Evolutionary conservation across 768 basidiomycete genomes (phyloP), one percentile per base, ranked within the genome.

Genomic region (Pholiota molesta): DNA sequence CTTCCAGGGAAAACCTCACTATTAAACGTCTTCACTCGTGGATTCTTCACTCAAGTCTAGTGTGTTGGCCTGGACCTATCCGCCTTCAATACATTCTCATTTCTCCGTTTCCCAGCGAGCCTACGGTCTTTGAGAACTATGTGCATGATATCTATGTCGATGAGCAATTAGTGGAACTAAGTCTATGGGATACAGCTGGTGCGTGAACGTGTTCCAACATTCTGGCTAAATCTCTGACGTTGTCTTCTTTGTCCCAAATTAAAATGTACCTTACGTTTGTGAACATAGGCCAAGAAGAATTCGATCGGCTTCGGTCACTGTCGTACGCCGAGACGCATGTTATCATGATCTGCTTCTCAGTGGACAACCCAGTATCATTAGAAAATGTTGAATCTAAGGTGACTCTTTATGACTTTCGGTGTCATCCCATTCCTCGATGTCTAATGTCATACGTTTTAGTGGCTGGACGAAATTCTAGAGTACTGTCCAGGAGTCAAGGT

Each of bases 151-250:
- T 96, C 58, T 82, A 83, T 66, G 86, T 97, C 28, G 95, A 98
- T 66, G 94, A 94, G 35, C 90, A 94, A 68, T 74, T 85, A 31
- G 90, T 98, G 14, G 96, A 99, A 71, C 81, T 99, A 47, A 94
- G 94, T 72, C 72, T 99, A 65, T 99, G 97, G 97, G 97, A 99
- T 73, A 99, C 97, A 49, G 97, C 97, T 49, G 96, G 97, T 95
- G 71, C 62, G 84, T 75, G 17, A 8, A 29, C 31, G 10, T 55
- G 51, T 21, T 53, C 23, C 23, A 23, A 45, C 17, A 28, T 26
- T 9, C 53, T 31, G 14, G 45, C 13, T 14, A 49, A 26, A 33
- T 16, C 10, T 55, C 55, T 62, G 8, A 63, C 47, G 35, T 62
- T 42, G 19, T 29, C 60, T 58, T 65, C 59, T 51, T 62, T 31